Conservation (phyloP, 2,329 filamentous ascomycete genomes). For the Stenocarpella maydis region DNA sequence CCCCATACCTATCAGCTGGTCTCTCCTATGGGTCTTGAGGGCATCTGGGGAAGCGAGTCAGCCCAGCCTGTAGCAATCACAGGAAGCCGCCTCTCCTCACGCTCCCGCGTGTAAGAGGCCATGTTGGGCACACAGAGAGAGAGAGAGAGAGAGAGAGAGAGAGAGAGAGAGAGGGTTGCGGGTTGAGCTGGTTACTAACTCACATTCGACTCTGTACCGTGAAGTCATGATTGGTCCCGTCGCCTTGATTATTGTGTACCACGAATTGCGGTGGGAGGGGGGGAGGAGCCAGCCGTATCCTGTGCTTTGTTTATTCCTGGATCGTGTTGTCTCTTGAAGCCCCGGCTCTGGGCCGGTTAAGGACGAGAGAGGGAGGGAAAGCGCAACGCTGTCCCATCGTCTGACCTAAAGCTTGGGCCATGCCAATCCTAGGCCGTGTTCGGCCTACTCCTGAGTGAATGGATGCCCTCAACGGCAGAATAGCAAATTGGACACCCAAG, state of each 20-base stretch:
- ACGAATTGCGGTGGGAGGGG: too few species aligned
- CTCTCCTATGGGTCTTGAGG: constrained; percentile 84
- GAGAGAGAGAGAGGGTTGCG: too few species aligned
- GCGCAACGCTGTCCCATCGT: neutral
- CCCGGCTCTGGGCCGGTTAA: neutral
- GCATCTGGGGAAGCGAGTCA: constrained; percentile 56
- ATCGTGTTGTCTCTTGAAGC: neutral
- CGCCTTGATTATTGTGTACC: neutral
- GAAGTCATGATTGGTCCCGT: constrained; percentile 60
- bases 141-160: too few species aligned
- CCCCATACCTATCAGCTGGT: constrained; percentile 80
- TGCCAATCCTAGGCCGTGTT: constrained; percentile 11
- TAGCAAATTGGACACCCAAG: neutral
- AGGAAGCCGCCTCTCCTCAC: neutral
- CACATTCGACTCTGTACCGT: constrained; percentile 78
- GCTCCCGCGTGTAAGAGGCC: neutral
- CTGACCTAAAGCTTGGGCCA: constrained; percentile 30
- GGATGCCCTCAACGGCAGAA: neutral
- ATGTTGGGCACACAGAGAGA: too few species aligned
- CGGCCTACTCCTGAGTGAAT: constrained; percentile 4
- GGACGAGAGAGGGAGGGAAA: neutral
- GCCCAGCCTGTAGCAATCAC: neutral
- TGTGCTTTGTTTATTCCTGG: neutral
- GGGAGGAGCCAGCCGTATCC: neutral
- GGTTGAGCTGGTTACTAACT: constrained; percentile 41